A percentile compares a stretch with the other conserved stretches of the same genome.
Conservation (phyloP, 257 asterid genomes). For the Ocimum tenuiflorum region DNA sequence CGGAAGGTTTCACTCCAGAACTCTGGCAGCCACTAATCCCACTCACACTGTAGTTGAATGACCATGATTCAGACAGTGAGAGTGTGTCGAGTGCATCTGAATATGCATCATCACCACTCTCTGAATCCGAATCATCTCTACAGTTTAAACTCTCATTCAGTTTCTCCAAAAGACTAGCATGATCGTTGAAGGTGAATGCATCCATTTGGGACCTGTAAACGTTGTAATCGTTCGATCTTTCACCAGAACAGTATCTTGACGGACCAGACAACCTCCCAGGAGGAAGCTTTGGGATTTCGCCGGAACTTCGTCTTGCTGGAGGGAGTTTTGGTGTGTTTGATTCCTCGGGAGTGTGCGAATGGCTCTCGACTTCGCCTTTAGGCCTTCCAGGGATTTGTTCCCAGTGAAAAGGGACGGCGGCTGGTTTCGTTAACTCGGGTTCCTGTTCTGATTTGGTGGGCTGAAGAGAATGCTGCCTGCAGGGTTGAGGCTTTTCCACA, state of each 20-base stretch:
- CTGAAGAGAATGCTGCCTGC: slow-evolving; percentile 46
- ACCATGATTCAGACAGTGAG: slow-evolving; percentile 46
- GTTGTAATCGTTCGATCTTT: slow-evolving; percentile 39
- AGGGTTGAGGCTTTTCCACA: slow-evolving; percentile 26
- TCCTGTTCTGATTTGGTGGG: slow-evolving; percentile 34
- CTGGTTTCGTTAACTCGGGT: slow-evolving; percentile 58
- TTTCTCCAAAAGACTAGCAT: slow-evolving; percentile 67
- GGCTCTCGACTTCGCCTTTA: slow-evolving; percentile 38
- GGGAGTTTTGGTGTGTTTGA: slow-evolving; percentile 61
- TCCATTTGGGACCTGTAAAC: slow-evolving; percentile 38
- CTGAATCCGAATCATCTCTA: slow-evolving; percentile 50
- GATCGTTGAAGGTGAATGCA: slow-evolving; percentile 43
- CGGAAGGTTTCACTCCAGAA: slow-evolving; percentile 46
- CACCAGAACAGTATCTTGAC: slow-evolving; percentile 43
- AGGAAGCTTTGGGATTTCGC: slow-evolving; percentile 37
- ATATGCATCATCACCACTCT: slow-evolving; percentile 41
- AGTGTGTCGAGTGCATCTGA: slow-evolving; percentile 54
- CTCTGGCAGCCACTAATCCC: slow-evolving; percentile 57
- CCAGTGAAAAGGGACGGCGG: slow-evolving; percentile 80
- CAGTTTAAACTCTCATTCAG: slow-evolving; percentile 50
- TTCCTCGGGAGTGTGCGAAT: slow-evolving; percentile 34
- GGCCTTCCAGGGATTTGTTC: slow-evolving; percentile 77
- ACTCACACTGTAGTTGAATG: slow-evolving; percentile 57
- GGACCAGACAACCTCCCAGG: slow-evolving; percentile 34
- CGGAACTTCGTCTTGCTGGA: slow-evolving; percentile 52